Base-by-base conservation (phyloP, 805 yeast genomes). In the Priceomyces medius region DNA sequence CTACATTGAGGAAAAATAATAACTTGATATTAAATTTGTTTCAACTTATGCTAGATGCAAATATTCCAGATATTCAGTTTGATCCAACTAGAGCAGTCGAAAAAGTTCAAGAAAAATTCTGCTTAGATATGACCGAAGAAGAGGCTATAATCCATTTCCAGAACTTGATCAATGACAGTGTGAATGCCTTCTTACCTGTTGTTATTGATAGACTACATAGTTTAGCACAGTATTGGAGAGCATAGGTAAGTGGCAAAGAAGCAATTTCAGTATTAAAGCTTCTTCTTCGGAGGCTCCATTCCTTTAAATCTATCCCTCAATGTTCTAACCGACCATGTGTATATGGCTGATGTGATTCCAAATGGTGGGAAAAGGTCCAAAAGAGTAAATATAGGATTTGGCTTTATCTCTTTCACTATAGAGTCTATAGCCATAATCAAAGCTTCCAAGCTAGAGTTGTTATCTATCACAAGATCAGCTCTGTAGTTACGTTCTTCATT, bases 171-270 rank as follows among this genome's bases (percentile, higher is more conserved):
- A 91, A 88, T 54, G 97, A 88, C 53, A 87, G 96, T 65, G 97
- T 93, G 13, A 87, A 81, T 58, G 98, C 99, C 0, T 78, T 93
- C 44, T 62, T 91, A 44, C 98, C 99, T 0, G 90, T 90, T 57
- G 96, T 95, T 13, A 93, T 93, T 41, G 99, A 93, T 57, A 80
- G 97, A 48, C 67, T 93, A 39, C 99, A 93, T 61, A 88, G 91
- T 64, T 74, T 93, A 58, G 97, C 99, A 0, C 99, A 93, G 58
- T 93, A 93, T 58, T 95, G 99, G 99, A 71, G 99, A 46, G 89
- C 97, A 0, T 91, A 46, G 44, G 7, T n/a, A 23, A 13, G 16
- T 13, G 17, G 6, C 7, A 8, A 33, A 19, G 23, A 20, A 12
- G 6, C 7, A 7, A n/a, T 7, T 7, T n/a, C 7, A 7, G 9